Percentiles rank a stretch among this genome's conserved stretches.
Evolutionary conservation across 1,284 basidiomycete genomes (phyloP).

Genomic region (Cystobasidium sp.): DNA sequence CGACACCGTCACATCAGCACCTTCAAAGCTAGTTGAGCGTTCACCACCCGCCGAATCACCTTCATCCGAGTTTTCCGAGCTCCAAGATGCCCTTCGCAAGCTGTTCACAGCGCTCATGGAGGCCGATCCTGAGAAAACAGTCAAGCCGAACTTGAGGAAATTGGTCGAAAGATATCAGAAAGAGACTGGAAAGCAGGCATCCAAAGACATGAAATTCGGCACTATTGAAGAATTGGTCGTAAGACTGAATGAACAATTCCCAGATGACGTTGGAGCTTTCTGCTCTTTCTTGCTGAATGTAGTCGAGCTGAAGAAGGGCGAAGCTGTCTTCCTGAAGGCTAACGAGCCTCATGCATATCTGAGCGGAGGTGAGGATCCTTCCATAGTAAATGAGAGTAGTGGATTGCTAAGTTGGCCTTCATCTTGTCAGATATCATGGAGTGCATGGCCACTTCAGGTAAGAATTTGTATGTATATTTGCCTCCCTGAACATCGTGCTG

Average conservation of each 20-base stretch:
- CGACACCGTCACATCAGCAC: conserved; percentile 56
- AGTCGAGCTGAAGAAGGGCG: conserved; percentile 74
- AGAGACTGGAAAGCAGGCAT: conserved; percentile 58
- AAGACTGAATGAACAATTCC: conserved; percentile 78
- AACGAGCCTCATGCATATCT: conserved; percentile 98
- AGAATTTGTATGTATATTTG: neutral
- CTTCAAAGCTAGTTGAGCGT: conserved; percentile 55
- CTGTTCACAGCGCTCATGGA: conserved; percentile 86
- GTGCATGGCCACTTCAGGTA: conserved; percentile 49
- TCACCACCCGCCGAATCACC: conserved; percentile 45
- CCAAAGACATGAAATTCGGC: conserved; percentile 58
- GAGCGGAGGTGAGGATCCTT: conserved; percentile 69
- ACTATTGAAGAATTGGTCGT: conserved; percentile 70
- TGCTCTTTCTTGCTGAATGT: conserved; percentile 92
- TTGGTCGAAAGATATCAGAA: conserved; percentile 68
- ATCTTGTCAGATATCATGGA: conserved; percentile 80
- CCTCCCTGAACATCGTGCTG: conserved; percentile 5
- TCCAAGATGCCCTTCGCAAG: conserved; percentile 66
- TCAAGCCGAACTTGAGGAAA: conserved; percentile 65
- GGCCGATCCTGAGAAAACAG: conserved; percentile 62
- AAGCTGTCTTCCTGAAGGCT: conserved; percentile 92
- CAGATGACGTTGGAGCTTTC: conserved; percentile 89
- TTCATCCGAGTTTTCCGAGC: conserved; percentile 61
- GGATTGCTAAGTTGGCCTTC: neutral
- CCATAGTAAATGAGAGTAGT: neutral